Conservation (phyloP, 306 rosid genomes). For the Begonia fuchsioides region DNA sequence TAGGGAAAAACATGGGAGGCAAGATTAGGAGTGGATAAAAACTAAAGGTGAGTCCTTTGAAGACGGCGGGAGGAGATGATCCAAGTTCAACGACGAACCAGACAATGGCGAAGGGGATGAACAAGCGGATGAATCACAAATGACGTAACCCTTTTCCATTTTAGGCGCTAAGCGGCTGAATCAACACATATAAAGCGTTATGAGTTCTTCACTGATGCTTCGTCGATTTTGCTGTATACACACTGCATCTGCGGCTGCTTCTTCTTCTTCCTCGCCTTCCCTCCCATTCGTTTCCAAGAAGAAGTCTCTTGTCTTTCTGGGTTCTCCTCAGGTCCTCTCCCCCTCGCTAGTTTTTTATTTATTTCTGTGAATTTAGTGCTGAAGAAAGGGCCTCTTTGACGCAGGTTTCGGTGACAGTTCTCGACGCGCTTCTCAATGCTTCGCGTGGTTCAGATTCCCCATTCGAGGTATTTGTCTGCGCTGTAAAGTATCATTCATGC, state of each 20-base stretch:
- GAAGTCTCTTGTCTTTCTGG: constrained; percentile 64
- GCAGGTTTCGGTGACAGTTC: constrained; percentile 62
- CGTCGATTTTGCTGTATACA: constrained; percentile 51
- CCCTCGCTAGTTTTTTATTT: neutral
- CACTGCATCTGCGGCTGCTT: constrained; percentile 20
- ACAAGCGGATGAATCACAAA: no score
- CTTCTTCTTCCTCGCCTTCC: constrained; percentile 13
- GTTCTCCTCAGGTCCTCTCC: constrained; percentile 57
- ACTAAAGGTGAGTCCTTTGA: no score
- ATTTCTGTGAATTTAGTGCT: neutral
- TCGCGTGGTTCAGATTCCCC: constrained; percentile 39
- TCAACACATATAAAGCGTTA: neutral
- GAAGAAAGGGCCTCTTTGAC: constrained; percentile 1
- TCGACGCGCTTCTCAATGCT: constrained; percentile 56
- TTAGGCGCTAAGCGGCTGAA: no score
- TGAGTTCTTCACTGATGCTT: constrained; percentile 34
- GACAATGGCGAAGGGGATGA: no score
- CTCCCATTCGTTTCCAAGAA: constrained; percentile 18
- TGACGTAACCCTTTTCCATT: no score
- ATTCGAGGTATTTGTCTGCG: constrained; percentile 31
- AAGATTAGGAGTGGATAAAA: no score
- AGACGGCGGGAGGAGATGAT: no score
- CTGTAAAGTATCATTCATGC: no score
- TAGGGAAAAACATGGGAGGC: no score
- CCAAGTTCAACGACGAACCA: no score